These are phyloP conservation scores for Auriscalpium vulgare DNA, from an alignment of 768 basidiomycete genomes.

Conservation along the genomic window DNA sequence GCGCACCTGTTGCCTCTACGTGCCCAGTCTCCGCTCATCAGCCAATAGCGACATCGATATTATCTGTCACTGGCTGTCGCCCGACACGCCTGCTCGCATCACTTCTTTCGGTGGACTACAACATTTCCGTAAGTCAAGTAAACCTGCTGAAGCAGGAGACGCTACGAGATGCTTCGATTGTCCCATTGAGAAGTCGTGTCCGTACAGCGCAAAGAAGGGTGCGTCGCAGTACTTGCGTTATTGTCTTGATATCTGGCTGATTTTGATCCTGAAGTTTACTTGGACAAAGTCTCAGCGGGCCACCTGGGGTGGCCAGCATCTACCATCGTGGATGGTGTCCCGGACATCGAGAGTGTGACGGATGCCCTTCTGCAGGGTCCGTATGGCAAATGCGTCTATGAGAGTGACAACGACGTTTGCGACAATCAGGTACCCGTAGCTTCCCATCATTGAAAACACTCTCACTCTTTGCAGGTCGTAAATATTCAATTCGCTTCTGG, in stretches of 20 bases:
- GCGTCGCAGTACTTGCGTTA: not conserved
- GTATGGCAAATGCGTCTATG: slow-evolving; percentile 82
- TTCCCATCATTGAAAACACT: not conserved
- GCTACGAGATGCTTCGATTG: slow-evolving; percentile 76
- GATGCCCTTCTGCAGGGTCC: slow-evolving; percentile 61
- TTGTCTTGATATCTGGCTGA: slow-evolving; percentile 1
- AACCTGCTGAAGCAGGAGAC: slow-evolving; percentile 60
- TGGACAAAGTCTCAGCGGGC: slow-evolving; percentile 59
- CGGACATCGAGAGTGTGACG: slow-evolving; percentile 82
- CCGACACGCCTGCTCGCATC: slow-evolving; percentile 54
- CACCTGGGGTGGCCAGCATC: slow-evolving; percentile 55
- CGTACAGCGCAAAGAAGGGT: slow-evolving; percentile 87
- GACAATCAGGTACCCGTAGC: slow-evolving; percentile 57
- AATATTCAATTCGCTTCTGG: slow-evolving; percentile 82
- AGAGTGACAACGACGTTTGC: slow-evolving; percentile 77
- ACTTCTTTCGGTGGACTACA: slow-evolving; percentile 83
- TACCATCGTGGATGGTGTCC: slow-evolving; percentile 68
- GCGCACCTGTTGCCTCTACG: slow-evolving; percentile 19
- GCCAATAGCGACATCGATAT: slow-evolving; percentile 72
- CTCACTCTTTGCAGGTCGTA: slow-evolving; percentile 46
- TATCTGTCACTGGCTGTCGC: slow-evolving; percentile 68
- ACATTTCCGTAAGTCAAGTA: slow-evolving; percentile 69
- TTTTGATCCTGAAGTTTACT: slow-evolving; percentile 55
- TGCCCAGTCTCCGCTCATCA: not conserved
- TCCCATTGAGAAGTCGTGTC: slow-evolving; percentile 59